Evolutionary conservation across 2,329 filamentous ascomycete species (phyloP), one percentile per base, ranked within the genome.

Genomic region (Colletotrichum tropicicola): DNA sequence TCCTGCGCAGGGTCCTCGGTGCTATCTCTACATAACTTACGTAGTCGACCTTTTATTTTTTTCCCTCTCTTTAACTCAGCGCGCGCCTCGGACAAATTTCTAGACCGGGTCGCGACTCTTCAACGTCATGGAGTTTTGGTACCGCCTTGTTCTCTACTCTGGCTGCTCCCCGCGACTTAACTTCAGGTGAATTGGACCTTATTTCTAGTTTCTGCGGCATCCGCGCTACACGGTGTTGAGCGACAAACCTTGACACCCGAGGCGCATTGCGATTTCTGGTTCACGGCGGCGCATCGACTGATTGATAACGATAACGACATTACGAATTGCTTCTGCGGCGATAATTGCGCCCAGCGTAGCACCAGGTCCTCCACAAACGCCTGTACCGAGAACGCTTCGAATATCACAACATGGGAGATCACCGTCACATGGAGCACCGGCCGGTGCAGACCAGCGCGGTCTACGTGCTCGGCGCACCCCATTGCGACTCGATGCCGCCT

Each of bases 361-460:
- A 27, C 37, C 21, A 13, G 12, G 32, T 48, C 8, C 27, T 41
- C 15, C 37, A 19, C n/a, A 41, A 8, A 41, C 44, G 12, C 6
- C 19, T 48, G 15, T n/a, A 17, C 13, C 19, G 15, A 12, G 8
- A n/a, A 25, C 37, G 17, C 7, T 13, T n/a, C 37, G 13, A 12
- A 12, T 23, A 51, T 43, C 23, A 64, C 25, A 32, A 45, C 19
- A 68, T 68, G 67, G 65, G 59, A 25, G 65, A 68, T 21, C 60
- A 47, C 23, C 65, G 65, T 12, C 57, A 51, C 19, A 47, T 30
- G 30, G 74, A 79, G 60, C 77, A 80, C 59, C 77, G 77, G n/a
- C 80, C 79, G 4, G 80, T 85, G 21, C 83, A 85, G 70, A 85
- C 81, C 65, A 85, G 82, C 69, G 81, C 83, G 27, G 82, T 85